Evolutionary conservation across 2,329 filamentous ascomycete genomes (phyloP).

Genomic region (Penicillium sp.): DNA sequence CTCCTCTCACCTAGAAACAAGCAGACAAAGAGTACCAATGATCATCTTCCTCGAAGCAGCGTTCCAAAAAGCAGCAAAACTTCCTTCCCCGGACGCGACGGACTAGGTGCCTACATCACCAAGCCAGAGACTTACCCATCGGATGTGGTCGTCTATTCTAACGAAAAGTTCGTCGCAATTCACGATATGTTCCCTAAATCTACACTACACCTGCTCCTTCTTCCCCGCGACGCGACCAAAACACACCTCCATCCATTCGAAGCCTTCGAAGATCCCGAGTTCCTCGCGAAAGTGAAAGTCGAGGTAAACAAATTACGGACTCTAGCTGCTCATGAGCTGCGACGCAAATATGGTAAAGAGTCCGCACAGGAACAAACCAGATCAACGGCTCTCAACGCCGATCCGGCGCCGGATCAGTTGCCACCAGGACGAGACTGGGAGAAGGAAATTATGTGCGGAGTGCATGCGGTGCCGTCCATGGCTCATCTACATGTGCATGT

Average conservation of each 20-base stretch:
- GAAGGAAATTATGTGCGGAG: conserved; percentile 65
- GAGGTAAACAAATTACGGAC: conserved; percentile 58
- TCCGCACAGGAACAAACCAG: conserved; percentile 60
- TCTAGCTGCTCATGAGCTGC: conserved; percentile 69
- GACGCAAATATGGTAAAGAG: conserved; percentile 57
- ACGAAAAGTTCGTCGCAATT: conserved; percentile 67
- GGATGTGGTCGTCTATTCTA: conserved; percentile 58
- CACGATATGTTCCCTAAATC: conserved; percentile 83
- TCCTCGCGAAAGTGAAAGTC: conserved; percentile 57
- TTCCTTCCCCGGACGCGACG: conserved; percentile 48
- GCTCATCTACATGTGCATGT: conserved; percentile 86
- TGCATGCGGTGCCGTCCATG: conserved; percentile 89
- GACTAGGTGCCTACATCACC: conserved; percentile 60
- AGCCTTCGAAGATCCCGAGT: conserved; percentile 63
- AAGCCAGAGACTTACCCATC: conserved; percentile 57
- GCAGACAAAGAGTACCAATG: conserved; percentile 23
- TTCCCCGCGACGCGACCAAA: conserved; percentile 62
- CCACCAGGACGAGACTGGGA: conserved; percentile 74
- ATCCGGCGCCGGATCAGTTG: conserved; percentile 46
- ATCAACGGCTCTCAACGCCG: conserved; percentile 58
- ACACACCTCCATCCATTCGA: conserved; percentile 67
- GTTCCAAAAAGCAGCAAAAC: conserved; percentile 15
- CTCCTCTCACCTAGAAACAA: conserved; percentile 51
- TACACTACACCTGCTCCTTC: conserved; percentile 76
- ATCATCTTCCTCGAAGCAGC: conserved; percentile 14